Percentiles rank a stretch among this genome's conserved stretches.
phyloP scores from a whole-genome alignment of 495 filamentous ascomycete genomes.

The Aspergillus kassunensis region DNA sequence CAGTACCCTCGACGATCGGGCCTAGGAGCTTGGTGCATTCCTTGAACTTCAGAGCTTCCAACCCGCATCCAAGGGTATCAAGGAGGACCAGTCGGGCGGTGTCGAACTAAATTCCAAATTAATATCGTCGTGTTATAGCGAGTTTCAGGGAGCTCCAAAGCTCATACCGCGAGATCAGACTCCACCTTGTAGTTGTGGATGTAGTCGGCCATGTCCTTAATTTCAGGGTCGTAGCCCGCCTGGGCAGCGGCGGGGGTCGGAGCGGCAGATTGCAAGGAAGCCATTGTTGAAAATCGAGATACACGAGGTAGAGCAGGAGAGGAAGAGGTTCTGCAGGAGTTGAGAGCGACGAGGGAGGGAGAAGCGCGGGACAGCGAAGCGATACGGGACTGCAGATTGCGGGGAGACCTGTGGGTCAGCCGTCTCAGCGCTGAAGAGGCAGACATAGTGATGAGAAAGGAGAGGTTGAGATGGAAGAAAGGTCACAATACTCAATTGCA shows the following conservation, averaged over 20 bases:
- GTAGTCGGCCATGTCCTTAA: slow-evolving; percentile 90
- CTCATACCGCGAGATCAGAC: slow-evolving; percentile 86
- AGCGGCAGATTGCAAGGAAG: slow-evolving; percentile 38
- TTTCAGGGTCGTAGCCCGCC: slow-evolving; percentile 79
- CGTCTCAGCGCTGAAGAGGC: slow-evolving; percentile 40
- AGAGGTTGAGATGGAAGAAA: slow-evolving; percentile 23
- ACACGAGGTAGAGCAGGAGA: slow-evolving; percentile 20
- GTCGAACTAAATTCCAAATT: slow-evolving; percentile 62
- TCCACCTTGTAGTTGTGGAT: slow-evolving; percentile 87
- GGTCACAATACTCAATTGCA: slow-evolving; percentile 20
- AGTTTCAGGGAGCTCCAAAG: background rate
- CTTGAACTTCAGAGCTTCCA: slow-evolving; percentile 92
- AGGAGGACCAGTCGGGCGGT: slow-evolving; percentile 86
- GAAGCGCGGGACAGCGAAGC: slow-evolving; percentile 33
- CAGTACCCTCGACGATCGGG: slow-evolving; percentile 86
- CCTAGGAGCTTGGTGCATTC: slow-evolving; percentile 93
- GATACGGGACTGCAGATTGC: slow-evolving; percentile 44
- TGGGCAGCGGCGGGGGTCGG: slow-evolving; percentile 28
- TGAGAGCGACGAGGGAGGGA: slow-evolving; percentile 21
- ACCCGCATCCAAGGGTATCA: slow-evolving; percentile 93
- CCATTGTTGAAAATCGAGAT: slow-evolving; percentile 48
- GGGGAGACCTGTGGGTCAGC: slow-evolving; percentile 47
- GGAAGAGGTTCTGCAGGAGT: slow-evolving; percentile 17
- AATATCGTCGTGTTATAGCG: background rate
- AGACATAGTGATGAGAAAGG: slow-evolving; percentile 26